Evolutionary conservation across 108 stramenopile species (phyloP), one percentile per base, ranked within the genome.

Genomic region (Schizochytrium sp.): DNA sequence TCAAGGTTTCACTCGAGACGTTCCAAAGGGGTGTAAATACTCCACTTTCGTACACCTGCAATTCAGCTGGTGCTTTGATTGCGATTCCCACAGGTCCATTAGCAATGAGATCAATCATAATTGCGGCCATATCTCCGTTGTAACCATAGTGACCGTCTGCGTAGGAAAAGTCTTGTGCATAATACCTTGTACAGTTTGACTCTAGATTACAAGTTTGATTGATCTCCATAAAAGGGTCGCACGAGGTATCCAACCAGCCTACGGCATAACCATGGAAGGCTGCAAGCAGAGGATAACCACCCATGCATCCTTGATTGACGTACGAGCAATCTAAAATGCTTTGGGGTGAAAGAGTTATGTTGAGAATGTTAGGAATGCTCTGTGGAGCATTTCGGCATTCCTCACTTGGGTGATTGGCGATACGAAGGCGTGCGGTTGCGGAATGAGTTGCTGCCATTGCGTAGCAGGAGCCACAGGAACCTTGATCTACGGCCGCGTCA

Each of bases 391-490:
- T 28, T 15, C 64, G 64, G 53, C 76, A 83, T 42, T 0, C 47
- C 15, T 55, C n/a, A 10, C 50, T 55, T 13, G 76, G 76, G 47
- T 83, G 76, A 47, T 3, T 5, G 45, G 76, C 76, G 55, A 83
- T 83, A 42, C 76, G 76, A 10, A 83, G 53, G 12, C 76, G 76
- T 53, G 76, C 76, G 45, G 76, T 83, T 10, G 76, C 76, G 8
- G 76, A 47, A 40, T 40, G 28, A 38, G 76, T 53, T 17, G 76
- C 76, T 10, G 76, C 19, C 5, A 83, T n/a, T n/a, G 76, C 5
- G 53, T 83, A 83, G 76, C 76, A 83, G 5, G 76, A 83, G 10
- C 76, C 76, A 50, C 76, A 83, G 5, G 76, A 83, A 28, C 76
- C 76, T 50, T 83, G 76, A 40, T 83, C 76, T 53, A 10, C 5